Percentiles rank a stretch among this genome's conserved stretches.
Evolutionary conservation across 495 filamentous ascomycete species (phyloP).

Genomic region (Xylaria telfairii): DNA sequence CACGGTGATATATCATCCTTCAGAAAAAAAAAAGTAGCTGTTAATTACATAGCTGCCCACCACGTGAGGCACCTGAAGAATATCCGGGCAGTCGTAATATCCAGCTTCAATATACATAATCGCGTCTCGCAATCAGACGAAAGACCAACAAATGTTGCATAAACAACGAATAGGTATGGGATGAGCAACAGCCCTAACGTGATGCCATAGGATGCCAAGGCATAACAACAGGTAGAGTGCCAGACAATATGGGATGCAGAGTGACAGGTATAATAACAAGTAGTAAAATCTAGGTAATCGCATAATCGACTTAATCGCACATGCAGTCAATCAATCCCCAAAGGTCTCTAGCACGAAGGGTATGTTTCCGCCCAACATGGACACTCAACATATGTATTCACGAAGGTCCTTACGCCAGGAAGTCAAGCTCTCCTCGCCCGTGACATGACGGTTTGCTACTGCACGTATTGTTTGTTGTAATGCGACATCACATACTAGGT

Average conservation of each 20-base stretch:
- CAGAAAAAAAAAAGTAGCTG: not conserved
- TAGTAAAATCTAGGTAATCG: not conserved
- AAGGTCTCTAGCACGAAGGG: no score
- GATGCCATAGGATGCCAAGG: not conserved
- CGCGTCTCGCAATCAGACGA: not conserved
- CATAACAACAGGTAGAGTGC: not conserved
- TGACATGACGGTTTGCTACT: not conserved
- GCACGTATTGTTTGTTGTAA: not conserved
- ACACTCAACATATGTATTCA: not conserved
- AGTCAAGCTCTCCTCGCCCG: not conserved
- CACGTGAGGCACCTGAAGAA: not conserved
- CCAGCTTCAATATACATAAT: not conserved
- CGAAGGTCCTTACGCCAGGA: not conserved
- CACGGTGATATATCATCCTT: not conserved
- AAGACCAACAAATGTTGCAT: not conserved
- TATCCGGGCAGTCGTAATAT: not conserved
- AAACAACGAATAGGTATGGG: not conserved
- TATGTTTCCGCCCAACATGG: not conserved
- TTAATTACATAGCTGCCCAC: not conserved
- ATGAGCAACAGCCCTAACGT: not conserved
- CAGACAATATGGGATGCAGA: not conserved
- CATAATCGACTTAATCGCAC: not conserved
- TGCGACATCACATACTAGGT: no score
- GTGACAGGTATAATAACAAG: not conserved
- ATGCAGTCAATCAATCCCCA: not conserved